Percentiles rank a stretch among this genome's conserved stretches.
Evolutionary conservation across 2,329 filamentous ascomycete species (phyloP).

Genomic region (Alternaria arbusti): DNA sequence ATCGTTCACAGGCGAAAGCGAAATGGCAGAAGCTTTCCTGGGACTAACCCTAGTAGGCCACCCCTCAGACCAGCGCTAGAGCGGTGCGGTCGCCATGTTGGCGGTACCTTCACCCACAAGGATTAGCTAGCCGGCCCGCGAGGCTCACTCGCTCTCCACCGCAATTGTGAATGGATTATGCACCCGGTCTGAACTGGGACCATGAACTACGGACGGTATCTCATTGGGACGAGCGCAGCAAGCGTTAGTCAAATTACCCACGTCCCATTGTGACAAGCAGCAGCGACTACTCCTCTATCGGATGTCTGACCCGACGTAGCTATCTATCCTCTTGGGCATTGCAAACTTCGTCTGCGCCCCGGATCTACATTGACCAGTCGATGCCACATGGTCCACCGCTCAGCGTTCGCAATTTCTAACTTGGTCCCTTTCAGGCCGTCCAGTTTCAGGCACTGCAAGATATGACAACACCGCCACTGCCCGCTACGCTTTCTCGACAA

Average conservation of each 20-base stretch:
- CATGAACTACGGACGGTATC: constrained; percentile 31
- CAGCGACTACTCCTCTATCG: constrained; percentile 26
- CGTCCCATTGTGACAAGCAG: constrained; percentile 19
- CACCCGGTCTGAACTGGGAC: constrained; percentile 37
- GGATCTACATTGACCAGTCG: constrained; percentile 26
- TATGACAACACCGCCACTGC: constrained; percentile 45
- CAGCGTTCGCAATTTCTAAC: constrained; percentile 28
- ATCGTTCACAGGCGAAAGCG: constrained; percentile 17
- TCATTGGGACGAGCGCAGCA: constrained; percentile 32
- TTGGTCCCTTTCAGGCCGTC: constrained; percentile 36
- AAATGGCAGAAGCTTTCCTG: constrained; percentile 27
- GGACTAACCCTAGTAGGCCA: constrained; percentile 31
- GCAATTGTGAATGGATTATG: constrained; percentile 46
- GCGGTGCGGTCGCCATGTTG: constrained; percentile 37
- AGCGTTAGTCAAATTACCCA: constrained; percentile 33
- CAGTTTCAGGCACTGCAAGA: constrained; percentile 40
- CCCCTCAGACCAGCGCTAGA: constrained; percentile 35
- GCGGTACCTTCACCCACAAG: constrained; percentile 37
- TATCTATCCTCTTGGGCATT: constrained; percentile 26
- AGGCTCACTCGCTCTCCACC: constrained; percentile 45
- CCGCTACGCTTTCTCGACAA: constrained; percentile 41
- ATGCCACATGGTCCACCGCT: constrained; percentile 20
- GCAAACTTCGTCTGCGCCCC: constrained; percentile 41
- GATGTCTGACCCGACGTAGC: constrained; percentile 26
- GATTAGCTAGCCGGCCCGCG: constrained; percentile 35